phyloP scores from a whole-genome alignment of 805 yeast species.

The Candida chauliodis region DNA sequence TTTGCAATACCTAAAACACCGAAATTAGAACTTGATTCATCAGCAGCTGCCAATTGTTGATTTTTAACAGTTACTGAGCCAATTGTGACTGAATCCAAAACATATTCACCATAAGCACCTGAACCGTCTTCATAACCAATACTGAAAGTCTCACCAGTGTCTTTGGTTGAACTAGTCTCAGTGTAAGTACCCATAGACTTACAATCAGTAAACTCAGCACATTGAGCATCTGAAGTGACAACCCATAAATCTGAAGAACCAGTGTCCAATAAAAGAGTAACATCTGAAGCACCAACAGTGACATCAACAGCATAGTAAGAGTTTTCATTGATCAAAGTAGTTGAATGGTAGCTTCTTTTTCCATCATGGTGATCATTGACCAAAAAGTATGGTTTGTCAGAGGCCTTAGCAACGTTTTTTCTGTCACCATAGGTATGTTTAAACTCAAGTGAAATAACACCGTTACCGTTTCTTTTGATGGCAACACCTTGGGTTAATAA shows the following conservation, averaged over 20 bases:
- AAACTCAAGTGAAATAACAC: conserved; percentile 8
- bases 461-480: conserved; percentile 6
- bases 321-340: conserved; percentile 5
- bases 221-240: conserved; percentile 12
- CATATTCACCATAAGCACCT: conserved; percentile 15
- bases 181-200: conserved; percentile 2
- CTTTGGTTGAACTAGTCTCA: conserved; percentile 6
- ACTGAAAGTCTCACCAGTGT: conserved; percentile 9
- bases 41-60: conserved; percentile 19
- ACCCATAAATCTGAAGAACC: conserved; percentile 44
- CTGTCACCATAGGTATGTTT: conserved; percentile 3
- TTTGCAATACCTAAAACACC: conserved; percentile 21
- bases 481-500: conserved; percentile 6
- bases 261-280: conserved; percentile 35
- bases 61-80: conserved; percentile 11
- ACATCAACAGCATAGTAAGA: conserved; percentile 14
- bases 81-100: conserved; percentile 14
- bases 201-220: conserved; percentile 2
- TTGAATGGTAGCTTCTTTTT: conserved; percentile 3
- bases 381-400: conserved; percentile 5
- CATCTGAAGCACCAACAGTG: conserved; percentile 25
- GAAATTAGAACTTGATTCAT: conserved; percentile 6
- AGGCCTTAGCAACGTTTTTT: background rate
- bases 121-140: conserved; percentile 13
- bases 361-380: background rate